These are phyloP conservation scores for Pogostemon cablin DNA, from an alignment of 257 asterid species.

Conservation along the genomic window DNA sequence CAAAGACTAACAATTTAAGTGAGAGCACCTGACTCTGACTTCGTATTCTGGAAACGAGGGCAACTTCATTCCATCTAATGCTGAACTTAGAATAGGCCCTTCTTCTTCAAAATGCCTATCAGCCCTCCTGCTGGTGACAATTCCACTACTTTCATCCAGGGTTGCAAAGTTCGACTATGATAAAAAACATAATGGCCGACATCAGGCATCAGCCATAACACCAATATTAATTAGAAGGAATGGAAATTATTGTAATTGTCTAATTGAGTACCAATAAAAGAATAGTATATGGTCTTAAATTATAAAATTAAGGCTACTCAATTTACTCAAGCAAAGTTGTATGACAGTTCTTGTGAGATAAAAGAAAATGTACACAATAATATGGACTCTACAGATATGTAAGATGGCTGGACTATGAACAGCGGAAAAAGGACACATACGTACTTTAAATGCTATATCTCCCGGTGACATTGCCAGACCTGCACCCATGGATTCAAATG, in stretches of 20 bases:
- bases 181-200: neutral
- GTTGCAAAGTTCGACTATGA: slow-evolving; percentile 95
- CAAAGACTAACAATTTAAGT: slow-evolving; percentile 1
- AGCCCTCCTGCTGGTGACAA: slow-evolving; percentile 89
- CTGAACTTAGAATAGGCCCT: slow-evolving; percentile 93
- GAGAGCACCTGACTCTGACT: slow-evolving; percentile 86
- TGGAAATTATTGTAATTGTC: neutral
- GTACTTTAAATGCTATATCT: slow-evolving; percentile 91
- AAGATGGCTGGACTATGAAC: neutral
- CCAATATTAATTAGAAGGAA: slow-evolving; percentile 13
- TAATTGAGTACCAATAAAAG: neutral
- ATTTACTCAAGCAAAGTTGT: slow-evolving; percentile 7
- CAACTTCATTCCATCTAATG: slow-evolving; percentile 88
- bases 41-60: slow-evolving; percentile 83
- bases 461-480: slow-evolving; percentile 97
- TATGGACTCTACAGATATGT: slow-evolving; percentile 17
- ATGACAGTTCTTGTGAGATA: slow-evolving; percentile 11
- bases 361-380: slow-evolving; percentile 11
- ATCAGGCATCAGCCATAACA: slow-evolving; percentile 18
- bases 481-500: slow-evolving; percentile 98
- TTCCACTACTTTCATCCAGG: slow-evolving; percentile 77
- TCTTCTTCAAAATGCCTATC: slow-evolving; percentile 99
- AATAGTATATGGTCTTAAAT: neutral
- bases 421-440: slow-evolving; percentile 18
- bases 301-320: neutral